Evolutionary conservation across 495 filamentous ascomycete species (phyloP).

Genomic region (Aspergillus taichungensis): DNA sequence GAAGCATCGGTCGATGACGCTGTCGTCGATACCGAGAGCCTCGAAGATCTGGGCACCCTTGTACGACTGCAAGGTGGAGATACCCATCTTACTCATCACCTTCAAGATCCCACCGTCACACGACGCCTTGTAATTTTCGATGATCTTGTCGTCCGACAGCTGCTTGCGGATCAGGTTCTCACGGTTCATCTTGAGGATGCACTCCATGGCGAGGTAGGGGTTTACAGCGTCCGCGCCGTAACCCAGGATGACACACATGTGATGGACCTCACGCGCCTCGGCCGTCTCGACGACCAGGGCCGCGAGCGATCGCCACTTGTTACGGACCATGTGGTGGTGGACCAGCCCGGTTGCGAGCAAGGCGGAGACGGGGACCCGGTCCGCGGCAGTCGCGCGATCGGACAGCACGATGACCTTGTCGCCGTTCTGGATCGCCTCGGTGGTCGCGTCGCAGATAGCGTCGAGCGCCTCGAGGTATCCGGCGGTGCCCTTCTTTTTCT

Average conservation of each 20-base stretch:
- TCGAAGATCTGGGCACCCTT: slow-evolving; percentile 99
- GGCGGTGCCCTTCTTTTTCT: slow-evolving; percentile 72
- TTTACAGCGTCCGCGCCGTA: slow-evolving; percentile 96
- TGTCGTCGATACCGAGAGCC: slow-evolving; percentile 93
- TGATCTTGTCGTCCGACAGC: slow-evolving; percentile 71
- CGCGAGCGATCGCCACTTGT: slow-evolving; percentile 89
- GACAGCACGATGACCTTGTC: slow-evolving; percentile 88
- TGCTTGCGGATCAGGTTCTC: slow-evolving; percentile 91
- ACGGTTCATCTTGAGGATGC: slow-evolving; percentile 96
- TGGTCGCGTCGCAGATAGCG: slow-evolving; percentile 78
- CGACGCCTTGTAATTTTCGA: slow-evolving; percentile 96
- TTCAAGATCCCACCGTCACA: slow-evolving; percentile 97
- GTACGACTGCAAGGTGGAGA: slow-evolving; percentile 95
- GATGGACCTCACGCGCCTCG: slow-evolving; percentile 96
- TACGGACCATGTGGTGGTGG: slow-evolving; percentile 93
- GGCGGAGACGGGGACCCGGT: slow-evolving; percentile 81
- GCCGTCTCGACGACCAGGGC: slow-evolving; percentile 90
- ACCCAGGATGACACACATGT: slow-evolving; percentile 95
- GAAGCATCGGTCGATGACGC: slow-evolving; percentile 94
- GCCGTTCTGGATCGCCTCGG: slow-evolving; percentile 72
- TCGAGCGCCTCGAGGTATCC: slow-evolving; percentile 90
- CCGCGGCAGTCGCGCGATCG: slow-evolving; percentile 76
- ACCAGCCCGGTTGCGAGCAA: slow-evolving; percentile 90
- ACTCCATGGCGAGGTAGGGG: slow-evolving; percentile 95
- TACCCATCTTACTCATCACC: slow-evolving; percentile 99